Conservation (phyloP, 345 rosid species). For the Isatis tinctoria region DNA sequence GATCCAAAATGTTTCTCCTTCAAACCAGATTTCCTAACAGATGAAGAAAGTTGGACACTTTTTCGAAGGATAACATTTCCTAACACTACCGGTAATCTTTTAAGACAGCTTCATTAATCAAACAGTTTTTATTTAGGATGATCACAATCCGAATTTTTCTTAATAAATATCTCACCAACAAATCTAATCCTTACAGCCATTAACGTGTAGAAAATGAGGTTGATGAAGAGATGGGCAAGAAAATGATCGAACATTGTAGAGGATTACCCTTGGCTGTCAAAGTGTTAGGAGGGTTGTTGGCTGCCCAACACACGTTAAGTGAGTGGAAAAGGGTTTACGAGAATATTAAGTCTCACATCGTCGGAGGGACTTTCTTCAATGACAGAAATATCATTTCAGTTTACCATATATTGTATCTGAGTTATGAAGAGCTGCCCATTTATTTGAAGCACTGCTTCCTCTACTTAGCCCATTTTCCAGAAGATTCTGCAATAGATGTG, state of each 20-base stretch:
- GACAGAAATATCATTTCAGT: too few species aligned
- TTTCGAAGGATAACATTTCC: constrained; percentile 33
- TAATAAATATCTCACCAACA: too few species aligned
- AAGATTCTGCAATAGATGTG: constrained; percentile 16
- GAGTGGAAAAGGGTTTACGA: background rate
- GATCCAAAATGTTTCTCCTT: constrained; percentile 4
- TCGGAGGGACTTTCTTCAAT: background rate
- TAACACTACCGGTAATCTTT: too few species aligned
- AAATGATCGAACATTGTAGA: background rate
- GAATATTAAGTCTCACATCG: background rate
- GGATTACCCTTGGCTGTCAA: background rate
- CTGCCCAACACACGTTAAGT: background rate
- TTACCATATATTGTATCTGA: too few species aligned
- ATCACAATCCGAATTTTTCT: too few species aligned
- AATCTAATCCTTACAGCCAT: too few species aligned
- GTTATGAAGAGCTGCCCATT: too few species aligned
- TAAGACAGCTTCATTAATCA: too few species aligned
- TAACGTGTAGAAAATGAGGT: too few species aligned
- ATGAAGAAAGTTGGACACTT: background rate
- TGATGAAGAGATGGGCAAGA: background rate
- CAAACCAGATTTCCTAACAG: background rate
- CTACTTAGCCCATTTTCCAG: background rate
- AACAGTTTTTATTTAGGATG: too few species aligned
- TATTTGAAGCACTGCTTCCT: constrained; percentile 9
- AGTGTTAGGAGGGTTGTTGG: background rate